Evolutionary conservation across 1,284 basidiomycete species (phyloP).

Genomic region (Cerrena zonata): DNA sequence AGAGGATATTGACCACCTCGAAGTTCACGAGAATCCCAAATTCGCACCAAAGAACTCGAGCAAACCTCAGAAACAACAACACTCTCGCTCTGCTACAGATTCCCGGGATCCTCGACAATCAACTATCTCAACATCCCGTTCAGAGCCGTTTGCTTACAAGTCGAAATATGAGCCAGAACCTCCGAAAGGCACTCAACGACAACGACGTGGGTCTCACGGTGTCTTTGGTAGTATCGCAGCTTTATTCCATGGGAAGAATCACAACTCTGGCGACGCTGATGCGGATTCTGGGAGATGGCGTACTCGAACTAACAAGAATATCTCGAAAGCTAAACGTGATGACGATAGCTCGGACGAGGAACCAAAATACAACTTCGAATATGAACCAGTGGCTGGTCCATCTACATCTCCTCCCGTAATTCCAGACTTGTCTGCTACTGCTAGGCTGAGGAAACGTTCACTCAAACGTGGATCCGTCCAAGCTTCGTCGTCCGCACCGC

Average conservation of each 20-base stretch:
- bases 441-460: conserved; percentile 20
- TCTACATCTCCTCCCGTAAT: conserved; percentile 8
- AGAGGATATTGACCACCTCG: conserved; percentile 31
- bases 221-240: conserved; percentile 26
- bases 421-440: background rate
- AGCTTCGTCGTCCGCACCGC: conserved; percentile 5
- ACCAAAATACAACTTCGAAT: conserved; percentile 1
- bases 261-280: conserved; percentile 7
- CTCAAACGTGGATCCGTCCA: conserved; percentile 21
- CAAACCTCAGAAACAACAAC: conserved; percentile 7
- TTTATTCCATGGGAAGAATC: conserved; percentile 19
- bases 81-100: conserved; percentile 4
- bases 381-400: conserved; percentile 4
- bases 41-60: conserved; percentile 29
- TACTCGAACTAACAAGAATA: conserved; percentile 45
- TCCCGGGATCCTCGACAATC: conserved; percentile 2
- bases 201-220: conserved; percentile 13
- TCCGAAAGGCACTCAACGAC: conserved; percentile 13
- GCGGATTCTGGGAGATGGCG: conserved; percentile 30
- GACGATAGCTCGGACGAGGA: conserved; percentile 35
- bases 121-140: conserved; percentile 11
- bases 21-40: conserved; percentile 56
- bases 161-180: background rate
- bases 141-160: conserved; percentile 8
- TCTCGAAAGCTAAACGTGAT: conserved; percentile 27